These are phyloP conservation scores for Penicilliopsis zonata DNA, from an alignment of 495 filamentous ascomycete genomes.

Conservation along the genomic window DNA sequence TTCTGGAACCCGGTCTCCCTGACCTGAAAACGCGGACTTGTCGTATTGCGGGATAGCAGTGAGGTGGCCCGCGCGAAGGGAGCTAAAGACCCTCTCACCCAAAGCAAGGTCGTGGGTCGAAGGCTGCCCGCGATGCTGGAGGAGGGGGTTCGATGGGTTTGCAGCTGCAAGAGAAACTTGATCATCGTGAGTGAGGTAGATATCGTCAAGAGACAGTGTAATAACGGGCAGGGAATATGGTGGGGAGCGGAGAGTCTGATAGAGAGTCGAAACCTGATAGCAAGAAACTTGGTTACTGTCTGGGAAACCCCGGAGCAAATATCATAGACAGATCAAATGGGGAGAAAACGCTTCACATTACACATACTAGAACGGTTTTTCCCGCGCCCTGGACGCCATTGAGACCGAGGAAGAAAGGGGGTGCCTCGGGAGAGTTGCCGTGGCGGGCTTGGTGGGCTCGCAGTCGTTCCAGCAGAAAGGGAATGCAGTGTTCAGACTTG, in stretches of 20 bases:
- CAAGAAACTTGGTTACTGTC: neutral
- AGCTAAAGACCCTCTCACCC: constrained; percentile 45
- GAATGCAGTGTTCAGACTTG: constrained; percentile 77
- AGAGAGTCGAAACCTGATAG: constrained; percentile 48
- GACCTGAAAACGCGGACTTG: constrained; percentile 65
- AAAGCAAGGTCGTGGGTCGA: constrained; percentile 75
- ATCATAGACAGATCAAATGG: no score
- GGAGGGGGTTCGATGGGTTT: constrained; percentile 58
- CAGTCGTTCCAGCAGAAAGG: constrained; percentile 66
- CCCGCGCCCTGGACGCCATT: constrained; percentile 75
- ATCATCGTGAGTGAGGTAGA: constrained; percentile 66
- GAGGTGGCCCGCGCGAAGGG: constrained; percentile 38
- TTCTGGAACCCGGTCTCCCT: constrained; percentile 61
- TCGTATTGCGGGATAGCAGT: constrained; percentile 69
- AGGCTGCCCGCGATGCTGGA: constrained; percentile 76
- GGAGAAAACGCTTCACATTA: no score
- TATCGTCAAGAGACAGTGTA: constrained; percentile 82
- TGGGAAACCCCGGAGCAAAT: no score
- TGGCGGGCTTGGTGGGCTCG: constrained; percentile 32
- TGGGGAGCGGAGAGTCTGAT: constrained; percentile 49
- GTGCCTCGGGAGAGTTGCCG: constrained; percentile 21
- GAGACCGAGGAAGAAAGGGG: constrained; percentile 48
- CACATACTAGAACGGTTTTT: constrained; percentile 70
- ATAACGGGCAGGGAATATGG: constrained; percentile 58
- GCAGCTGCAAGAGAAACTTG: constrained; percentile 56